Evolutionary conservation across 371 early-diverging fungal species (phyloP).

Genomic region (Mortierella sp.): DNA sequence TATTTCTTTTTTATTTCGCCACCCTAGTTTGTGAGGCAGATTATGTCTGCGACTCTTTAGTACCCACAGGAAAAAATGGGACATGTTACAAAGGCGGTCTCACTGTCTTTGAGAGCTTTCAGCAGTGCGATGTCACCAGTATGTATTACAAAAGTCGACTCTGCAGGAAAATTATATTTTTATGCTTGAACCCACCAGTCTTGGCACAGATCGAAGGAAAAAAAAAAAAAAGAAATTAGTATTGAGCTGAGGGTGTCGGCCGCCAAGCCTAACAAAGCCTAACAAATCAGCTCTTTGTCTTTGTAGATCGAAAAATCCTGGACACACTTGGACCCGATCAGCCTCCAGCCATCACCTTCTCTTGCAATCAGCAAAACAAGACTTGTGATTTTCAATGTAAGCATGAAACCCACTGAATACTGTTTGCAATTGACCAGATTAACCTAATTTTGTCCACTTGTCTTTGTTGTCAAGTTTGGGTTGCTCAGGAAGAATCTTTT

Average conservation of each 20-base stretch:
- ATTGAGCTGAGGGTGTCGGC: neutral
- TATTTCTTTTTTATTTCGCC: neutral
- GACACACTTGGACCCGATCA: slow-evolving; percentile 46
- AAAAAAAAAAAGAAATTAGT: neutral
- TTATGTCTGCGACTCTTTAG: slow-evolving; percentile 79
- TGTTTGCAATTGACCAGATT: neutral
- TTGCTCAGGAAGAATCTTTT: slow-evolving; percentile 82
- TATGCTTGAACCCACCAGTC: neutral
- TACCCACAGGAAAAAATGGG: slow-evolving; percentile 81
- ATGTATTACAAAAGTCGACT: slow-evolving; percentile 46
- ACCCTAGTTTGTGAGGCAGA: slow-evolving; percentile 81
- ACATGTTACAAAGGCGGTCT: slow-evolving; percentile 87
- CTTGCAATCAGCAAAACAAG: slow-evolving; percentile 49
- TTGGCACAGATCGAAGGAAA: neutral
- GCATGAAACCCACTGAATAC: neutral
- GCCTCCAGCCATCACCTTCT: slow-evolving; percentile 52
- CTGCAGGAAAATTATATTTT: neutral
- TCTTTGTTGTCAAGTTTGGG: slow-evolving; percentile 69
- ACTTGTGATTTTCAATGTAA: slow-evolving; percentile 57
- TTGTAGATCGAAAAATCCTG: slow-evolving; percentile 44
- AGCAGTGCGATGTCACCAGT: slow-evolving; percentile 94
- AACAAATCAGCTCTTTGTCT: neutral
- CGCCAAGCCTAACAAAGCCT: neutral
- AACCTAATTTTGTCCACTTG: neutral
- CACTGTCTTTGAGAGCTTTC: slow-evolving; percentile 82